phyloP scores from a whole-genome alignment of 371 early-diverging fungal species.

The Entomophthora muscae region DNA sequence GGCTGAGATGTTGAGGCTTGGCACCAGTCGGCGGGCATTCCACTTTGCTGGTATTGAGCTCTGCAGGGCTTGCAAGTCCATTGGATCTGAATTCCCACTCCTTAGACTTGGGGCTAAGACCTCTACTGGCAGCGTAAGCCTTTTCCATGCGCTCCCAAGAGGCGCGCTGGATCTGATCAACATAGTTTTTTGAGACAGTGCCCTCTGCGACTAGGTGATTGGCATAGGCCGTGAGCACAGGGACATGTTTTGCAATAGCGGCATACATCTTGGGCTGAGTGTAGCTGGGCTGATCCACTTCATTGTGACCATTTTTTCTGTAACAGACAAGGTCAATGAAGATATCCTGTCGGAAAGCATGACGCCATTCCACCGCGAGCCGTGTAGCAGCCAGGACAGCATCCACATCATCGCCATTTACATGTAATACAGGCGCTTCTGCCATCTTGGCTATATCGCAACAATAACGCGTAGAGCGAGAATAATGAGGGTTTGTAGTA shows the following conservation, averaged over 20 bases:
- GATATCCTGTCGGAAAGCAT: constrained; percentile 79
- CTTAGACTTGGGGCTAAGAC: constrained; percentile 27
- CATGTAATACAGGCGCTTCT: constrained; percentile 87
- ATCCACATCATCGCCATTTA: constrained; percentile 89
- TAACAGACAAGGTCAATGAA: constrained; percentile 85
- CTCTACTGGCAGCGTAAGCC: constrained; percentile 32
- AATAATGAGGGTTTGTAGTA: constrained; percentile 83
- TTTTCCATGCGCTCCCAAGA: constrained; percentile 36
- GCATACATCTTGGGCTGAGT: constrained; percentile 95
- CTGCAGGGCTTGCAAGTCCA: not conserved
- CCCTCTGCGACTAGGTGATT: constrained; percentile 26
- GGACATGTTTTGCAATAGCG: constrained; percentile 61
- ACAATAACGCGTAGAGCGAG: constrained; percentile 76
- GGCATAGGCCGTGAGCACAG: constrained; percentile 69
- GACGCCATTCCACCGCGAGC: constrained; percentile 77
- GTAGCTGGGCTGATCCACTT: constrained; percentile 91
- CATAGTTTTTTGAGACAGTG: constrained; percentile 19
- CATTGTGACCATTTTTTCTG: constrained; percentile 94
- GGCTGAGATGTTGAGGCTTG: constrained; percentile 26
- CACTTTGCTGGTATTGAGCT: not conserved
- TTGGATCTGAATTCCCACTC: not conserved
- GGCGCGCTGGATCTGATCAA: constrained; percentile 26
- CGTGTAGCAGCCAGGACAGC: constrained; percentile 73
- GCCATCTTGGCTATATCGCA: constrained; percentile 91
- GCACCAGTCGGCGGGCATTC: constrained; percentile 30